These are phyloP conservation scores for Apiotrichum siamense DNA, from an alignment of 1,284 basidiomycete genomes.

Conservation along the genomic window DNA sequence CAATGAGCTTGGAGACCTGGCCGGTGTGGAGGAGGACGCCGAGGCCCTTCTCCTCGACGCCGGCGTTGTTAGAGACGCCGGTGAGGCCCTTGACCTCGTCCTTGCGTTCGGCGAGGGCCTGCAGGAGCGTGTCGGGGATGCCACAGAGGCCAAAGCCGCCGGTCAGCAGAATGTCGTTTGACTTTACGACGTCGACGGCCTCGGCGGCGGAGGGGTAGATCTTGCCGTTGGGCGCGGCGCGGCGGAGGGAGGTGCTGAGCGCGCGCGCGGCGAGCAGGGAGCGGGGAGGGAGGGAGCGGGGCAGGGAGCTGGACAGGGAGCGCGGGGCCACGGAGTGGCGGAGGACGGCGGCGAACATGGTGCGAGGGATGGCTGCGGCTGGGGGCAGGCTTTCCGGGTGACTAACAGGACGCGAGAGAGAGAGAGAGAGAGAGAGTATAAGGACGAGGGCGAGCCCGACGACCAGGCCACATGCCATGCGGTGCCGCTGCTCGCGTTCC, in stretches of 20 bases:
- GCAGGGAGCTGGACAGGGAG: too few species aligned
- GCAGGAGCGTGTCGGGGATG: conserved; percentile 68
- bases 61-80: conserved; percentile 86
- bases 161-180: conserved; percentile 69
- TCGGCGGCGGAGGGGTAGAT: conserved; percentile 72
- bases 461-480: too few species aligned
- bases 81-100: conserved; percentile 66
- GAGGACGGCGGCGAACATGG: too few species aligned
- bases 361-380: too few species aligned
- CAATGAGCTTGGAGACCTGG: conserved; percentile 75
- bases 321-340: too few species aligned
- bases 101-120: conserved; percentile 61
- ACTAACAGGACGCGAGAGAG: too few species aligned
- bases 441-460: too few species aligned
- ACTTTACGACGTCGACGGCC: conserved; percentile 73
- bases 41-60: conserved; percentile 42
- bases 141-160: conserved; percentile 55
- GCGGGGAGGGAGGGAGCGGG: background rate
- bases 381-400: too few species aligned
- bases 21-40: conserved; percentile 67
- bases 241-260: conserved; percentile 4
- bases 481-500: too few species aligned
- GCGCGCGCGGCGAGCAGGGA: conserved; percentile 7
- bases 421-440: too few species aligned
- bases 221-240: conserved; percentile 49